Base-by-base conservation (phyloP, 768 basidiomycete genomes). In the Lentinula guzmanii region DNA sequence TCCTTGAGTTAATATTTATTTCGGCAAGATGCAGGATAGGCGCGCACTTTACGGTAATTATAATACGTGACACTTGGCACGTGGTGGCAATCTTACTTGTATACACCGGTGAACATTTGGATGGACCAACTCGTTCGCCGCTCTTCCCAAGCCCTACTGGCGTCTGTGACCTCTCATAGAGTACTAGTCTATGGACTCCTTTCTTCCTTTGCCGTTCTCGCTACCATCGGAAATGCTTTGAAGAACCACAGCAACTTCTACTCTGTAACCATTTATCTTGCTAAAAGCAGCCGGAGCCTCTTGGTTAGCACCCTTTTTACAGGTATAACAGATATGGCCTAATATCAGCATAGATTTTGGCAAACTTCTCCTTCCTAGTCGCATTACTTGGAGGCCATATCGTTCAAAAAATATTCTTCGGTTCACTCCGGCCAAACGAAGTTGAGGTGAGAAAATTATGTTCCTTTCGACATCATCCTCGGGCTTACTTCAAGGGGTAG, bases 221-320 rank as follows among this genome's bases (percentile, higher is more conserved):
- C 83, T 18, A 89, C 91, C 31, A 80, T 98, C 63, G 74, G 82
- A 53, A 92, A 90, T 73, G 94, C 94, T 10, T 81, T 94, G 69
- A 83, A 86, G 68, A 87, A 82, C 58, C 82, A 95, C 67, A 87
- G 86, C 68, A 97, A 95, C 77, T 98, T 98, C 76, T 99, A 95
- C 71, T 89, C 95, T 15, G 89, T 96, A 3, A 85, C 92, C 34
- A 93, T 99, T 2, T 90, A 88, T 69, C 83, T 99, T n/a, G 90
- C 93, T 4, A 91, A 90, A 76, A 95, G 93, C 70, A 93, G 87
- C 69, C 86, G 93, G n/a, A 94, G 92, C 66, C 86, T 95, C 58
- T 77, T 99, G 77, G 97, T 98, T 63, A 64, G 87, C 58, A 18
- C 52, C 34, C 37, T 18, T 21, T 15, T 13, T 16, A 16, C 2